A percentile compares a stretch with the other conserved stretches of the same genome.
phyloP scores from a whole-genome alignment of 768 basidiomycete species.

The Porphyrellus cyaneotinctus region DNA sequence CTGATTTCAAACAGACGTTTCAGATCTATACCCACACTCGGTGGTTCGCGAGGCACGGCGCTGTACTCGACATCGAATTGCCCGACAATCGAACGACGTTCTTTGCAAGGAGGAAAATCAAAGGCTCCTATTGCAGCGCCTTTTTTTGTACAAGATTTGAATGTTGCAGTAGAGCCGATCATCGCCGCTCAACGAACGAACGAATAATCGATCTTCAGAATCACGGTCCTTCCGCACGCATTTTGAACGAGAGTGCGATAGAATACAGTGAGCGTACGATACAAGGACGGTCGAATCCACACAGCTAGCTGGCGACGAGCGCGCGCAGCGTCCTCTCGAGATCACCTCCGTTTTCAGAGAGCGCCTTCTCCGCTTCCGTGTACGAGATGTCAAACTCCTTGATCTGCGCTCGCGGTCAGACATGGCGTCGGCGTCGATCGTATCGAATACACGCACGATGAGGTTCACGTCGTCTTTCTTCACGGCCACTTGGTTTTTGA shows the following conservation, averaged over 20 bases:
- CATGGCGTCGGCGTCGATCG: background rate
- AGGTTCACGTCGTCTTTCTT: slow-evolving; percentile 30
- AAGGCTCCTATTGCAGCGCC: too few relatives aligned
- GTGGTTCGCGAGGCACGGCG: too few relatives aligned
- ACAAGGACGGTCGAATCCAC: background rate
- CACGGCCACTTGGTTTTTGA: slow-evolving; percentile 18
- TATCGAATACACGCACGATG: slow-evolving; percentile 19
- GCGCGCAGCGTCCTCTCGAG: slow-evolving; percentile 26
- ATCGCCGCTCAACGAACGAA: too few relatives aligned
- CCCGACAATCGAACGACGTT: too few relatives aligned
- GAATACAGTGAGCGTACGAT: background rate
- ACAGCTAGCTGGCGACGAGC: slow-evolving; percentile 23
- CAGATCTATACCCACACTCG: too few relatives aligned
- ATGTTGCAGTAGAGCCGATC: too few relatives aligned
- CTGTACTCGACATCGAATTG: too few relatives aligned
- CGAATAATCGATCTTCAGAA: background rate
- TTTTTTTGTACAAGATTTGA: too few relatives aligned
- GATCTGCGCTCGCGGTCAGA: slow-evolving; percentile 19
- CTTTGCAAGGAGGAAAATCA: too few relatives aligned
- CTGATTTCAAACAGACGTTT: too few relatives aligned
- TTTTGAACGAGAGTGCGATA: background rate
- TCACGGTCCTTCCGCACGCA: background rate
- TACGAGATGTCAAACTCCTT: slow-evolving; percentile 29
- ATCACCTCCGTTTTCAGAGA: slow-evolving; percentile 29
- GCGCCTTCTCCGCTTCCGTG: slow-evolving; percentile 29